A percentile compares a stretch with the other conserved stretches of the same genome.
phyloP scores from a whole-genome alignment of 306 rosid species.

The Corylus americana region DNA sequence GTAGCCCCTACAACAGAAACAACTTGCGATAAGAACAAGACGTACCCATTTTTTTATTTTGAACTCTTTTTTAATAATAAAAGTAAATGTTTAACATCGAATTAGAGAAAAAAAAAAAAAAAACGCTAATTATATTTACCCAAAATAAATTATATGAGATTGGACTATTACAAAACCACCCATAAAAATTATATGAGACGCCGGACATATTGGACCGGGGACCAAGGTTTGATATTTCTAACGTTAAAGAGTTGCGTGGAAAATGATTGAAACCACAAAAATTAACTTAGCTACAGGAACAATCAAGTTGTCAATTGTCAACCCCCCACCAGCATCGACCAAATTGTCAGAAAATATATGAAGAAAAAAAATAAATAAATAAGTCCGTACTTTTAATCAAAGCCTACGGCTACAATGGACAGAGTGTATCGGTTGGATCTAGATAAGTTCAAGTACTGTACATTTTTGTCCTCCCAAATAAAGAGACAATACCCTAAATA shows the following conservation, averaged over 20 bases:
- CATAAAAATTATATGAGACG: too few species aligned
- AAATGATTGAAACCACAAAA: not conserved
- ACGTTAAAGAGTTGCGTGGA: not conserved
- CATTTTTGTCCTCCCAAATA: not conserved
- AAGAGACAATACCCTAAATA: not conserved
- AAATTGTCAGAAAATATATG: not conserved
- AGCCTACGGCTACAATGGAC: not conserved
- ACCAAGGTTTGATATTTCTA: not conserved
- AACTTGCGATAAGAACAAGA: conserved; percentile 19
- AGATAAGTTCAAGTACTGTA: conserved; percentile 4
- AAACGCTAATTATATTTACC: too few species aligned
- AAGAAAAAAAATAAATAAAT: not conserved
- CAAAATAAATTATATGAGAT: too few species aligned
- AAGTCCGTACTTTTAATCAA: conserved; percentile 3
- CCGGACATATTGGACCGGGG: not conserved
- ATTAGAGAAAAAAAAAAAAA: too few species aligned
- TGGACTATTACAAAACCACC: too few species aligned
- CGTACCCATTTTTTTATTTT: too few species aligned
- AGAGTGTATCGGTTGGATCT: not conserved
- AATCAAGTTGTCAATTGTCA: not conserved
- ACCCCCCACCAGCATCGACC: not conserved
- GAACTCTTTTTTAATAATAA: too few species aligned
- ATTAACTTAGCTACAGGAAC: not conserved
- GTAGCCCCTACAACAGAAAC: conserved; percentile 61
- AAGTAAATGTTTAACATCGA: too few species aligned